Base-by-base conservation (phyloP, 768 basidiomycete species). In the Boletus rubropictus region DNA sequence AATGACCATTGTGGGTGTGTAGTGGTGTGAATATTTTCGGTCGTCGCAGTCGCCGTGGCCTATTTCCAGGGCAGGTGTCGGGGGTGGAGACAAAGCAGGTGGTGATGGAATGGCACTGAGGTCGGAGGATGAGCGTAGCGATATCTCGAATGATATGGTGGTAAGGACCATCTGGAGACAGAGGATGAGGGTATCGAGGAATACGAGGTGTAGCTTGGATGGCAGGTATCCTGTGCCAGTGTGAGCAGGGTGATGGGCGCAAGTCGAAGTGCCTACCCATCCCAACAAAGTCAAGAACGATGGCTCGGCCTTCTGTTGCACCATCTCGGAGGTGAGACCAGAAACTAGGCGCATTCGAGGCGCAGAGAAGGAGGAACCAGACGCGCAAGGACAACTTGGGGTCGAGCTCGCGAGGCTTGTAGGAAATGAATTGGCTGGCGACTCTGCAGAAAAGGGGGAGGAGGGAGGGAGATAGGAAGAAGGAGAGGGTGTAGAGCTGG, bases 231-330 rank as follows among this genome's bases (percentile, higher is more conserved):
- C 82, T 84, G 53, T 42, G 51, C 41, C 12, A 12, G 35, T 2
- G 29, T 61, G 48, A 62, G 48, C 41, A 31, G 21, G 46, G 18
- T n/a, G 39, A 28, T 10, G 27, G 39, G 42, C 21, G 35, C 22
- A 12, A 15, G 42, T 7, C 4, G 32, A 8, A 28, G 37, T 0
- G 73, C 82, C 41, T 55, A 89, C 88, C 79, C 72, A 81, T 73
- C 45, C 88, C 87, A 48, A 89, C 76, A 58, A 89, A 89, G 62
- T 89, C 87, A 50, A 90, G 78, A 28, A 90, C 64, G 57, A 88
- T 66, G 9, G 77, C 70, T 55, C 81, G 73, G n/a, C 80, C 79
- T 46, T 82, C 76, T 24, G 72, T 62, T 43, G 77, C 67, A 5
- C 77, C 76, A 32, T 72, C 63, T 25, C 69, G 71, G 45, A 75